These are phyloP conservation scores for Gonapodya prolifera DNA, from an alignment of 192 early-diverging fungal genomes.

Conservation along the genomic window DNA sequence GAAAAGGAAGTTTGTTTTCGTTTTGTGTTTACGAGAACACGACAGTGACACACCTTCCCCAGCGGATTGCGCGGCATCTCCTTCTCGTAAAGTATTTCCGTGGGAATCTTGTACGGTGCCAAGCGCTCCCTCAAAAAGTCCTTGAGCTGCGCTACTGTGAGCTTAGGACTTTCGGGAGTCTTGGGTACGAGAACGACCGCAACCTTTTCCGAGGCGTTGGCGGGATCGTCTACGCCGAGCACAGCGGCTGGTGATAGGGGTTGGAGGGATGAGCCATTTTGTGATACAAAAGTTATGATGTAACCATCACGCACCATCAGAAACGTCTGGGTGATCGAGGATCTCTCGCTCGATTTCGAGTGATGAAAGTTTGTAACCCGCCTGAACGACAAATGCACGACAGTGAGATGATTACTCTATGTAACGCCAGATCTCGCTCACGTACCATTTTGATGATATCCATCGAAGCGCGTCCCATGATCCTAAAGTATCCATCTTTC, in stretches of 20 bases:
- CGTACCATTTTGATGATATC: conserved; percentile 66
- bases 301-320: conserved; percentile 29
- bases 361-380: conserved; percentile 71
- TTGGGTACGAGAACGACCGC: conserved; percentile 50
- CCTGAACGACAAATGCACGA: conserved; percentile 30
- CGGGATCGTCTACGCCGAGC: conserved; percentile 54
- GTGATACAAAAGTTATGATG: not conserved
- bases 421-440: not conserved
- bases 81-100: conserved; percentile 25
- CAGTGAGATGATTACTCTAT: not conserved
- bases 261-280: not conserved
- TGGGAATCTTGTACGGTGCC: conserved; percentile 70
- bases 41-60: conserved; percentile 85
- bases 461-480: conserved; percentile 64
- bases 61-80: conserved; percentile 69
- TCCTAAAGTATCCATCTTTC: conserved; percentile 44
- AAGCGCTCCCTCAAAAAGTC: conserved; percentile 42
- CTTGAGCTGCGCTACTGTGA: conserved; percentile 22
- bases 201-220: conserved; percentile 60
- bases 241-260: conserved; percentile 25
- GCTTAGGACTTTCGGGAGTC: conserved; percentile 7
- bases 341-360: conserved; percentile 75
- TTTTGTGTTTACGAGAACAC: too few species aligned
- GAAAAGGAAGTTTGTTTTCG: too few species aligned
- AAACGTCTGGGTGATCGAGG: conserved; percentile 40